A percentile compares a stretch with the other conserved stretches of the same genome.
Conservation (phyloP, 495 filamentous ascomycete species). For the Neurospora cerealis region DNA sequence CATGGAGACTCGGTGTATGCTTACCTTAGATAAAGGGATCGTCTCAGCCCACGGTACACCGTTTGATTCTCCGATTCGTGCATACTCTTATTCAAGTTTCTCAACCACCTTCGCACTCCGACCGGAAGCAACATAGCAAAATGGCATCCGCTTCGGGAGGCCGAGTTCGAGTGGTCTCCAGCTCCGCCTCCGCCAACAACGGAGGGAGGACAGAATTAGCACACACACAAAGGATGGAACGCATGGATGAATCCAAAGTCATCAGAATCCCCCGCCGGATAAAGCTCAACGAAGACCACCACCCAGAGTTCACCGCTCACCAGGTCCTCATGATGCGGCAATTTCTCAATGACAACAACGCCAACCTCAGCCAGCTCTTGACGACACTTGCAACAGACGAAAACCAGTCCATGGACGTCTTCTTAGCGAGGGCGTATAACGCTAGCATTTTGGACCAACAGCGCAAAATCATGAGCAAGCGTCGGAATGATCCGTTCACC, state of each 20-base stretch:
- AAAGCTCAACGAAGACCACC: neutral
- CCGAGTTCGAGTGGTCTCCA: neutral
- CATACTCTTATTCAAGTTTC: neutral
- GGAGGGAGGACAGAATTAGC: neutral
- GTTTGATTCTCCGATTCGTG: neutral
- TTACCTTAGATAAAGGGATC: neutral
- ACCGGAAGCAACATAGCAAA: neutral
- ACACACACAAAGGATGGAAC: neutral
- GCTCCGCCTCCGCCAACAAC: neutral
- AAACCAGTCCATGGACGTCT: neutral
- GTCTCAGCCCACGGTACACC: neutral
- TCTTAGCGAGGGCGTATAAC: neutral
- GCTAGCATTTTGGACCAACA: neutral
- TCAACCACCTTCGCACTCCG: neutral
- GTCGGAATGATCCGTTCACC: neutral
- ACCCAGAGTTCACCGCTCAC: neutral
- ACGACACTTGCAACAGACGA: neutral
- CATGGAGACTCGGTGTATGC: neutral
- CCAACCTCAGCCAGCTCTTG: neutral
- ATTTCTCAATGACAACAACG: neutral
- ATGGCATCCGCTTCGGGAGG: neutral
- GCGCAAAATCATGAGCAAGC: neutral
- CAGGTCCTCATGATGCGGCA: neutral
- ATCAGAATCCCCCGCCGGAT: neutral
- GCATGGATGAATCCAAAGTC: neutral